Conservation (phyloP, 257 asterid species). For the Ilex aquifolium region DNA sequence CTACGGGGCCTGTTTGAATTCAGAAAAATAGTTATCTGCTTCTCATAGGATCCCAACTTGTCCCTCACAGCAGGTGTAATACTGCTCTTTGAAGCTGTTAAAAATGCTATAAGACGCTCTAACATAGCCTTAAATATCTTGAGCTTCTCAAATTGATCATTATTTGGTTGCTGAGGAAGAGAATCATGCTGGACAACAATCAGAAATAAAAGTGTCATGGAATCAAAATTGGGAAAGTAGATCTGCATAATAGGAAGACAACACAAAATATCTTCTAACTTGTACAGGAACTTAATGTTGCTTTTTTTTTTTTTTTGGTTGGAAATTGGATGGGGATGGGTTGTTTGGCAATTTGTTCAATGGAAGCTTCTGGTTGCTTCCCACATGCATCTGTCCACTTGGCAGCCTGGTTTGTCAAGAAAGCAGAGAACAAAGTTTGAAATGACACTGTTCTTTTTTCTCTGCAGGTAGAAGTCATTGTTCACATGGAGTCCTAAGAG, state of each 20-base stretch:
- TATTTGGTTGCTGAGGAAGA: conserved; percentile 71
- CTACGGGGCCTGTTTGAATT: conserved; percentile 75
- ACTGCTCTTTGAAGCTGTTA: conserved; percentile 58
- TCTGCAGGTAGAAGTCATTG: no score
- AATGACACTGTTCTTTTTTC: no score
- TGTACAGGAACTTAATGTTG: no score
- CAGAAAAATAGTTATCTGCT: conserved; percentile 64
- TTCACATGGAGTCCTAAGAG: background rate
- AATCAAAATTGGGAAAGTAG: no score
- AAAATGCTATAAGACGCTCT: conserved; percentile 61
- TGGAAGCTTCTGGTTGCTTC: no score
- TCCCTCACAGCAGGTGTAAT: conserved; percentile 60
- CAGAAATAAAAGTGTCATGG: background rate
- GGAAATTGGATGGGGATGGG: no score
- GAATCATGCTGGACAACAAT: conserved; percentile 65
- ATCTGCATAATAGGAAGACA: background rate
- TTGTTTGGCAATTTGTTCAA: no score
- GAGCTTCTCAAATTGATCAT: conserved; percentile 75
- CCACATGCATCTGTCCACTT: no score
- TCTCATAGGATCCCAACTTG: conserved; percentile 55
- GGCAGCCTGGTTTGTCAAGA: no score
- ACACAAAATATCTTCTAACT: background rate
- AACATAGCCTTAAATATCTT: conserved; percentile 61
- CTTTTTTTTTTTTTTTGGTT: no score
- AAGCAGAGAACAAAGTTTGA: no score